phyloP scores from a whole-genome alignment of 495 filamentous ascomycete species.

The Sabuloglossum arenarium region DNA sequence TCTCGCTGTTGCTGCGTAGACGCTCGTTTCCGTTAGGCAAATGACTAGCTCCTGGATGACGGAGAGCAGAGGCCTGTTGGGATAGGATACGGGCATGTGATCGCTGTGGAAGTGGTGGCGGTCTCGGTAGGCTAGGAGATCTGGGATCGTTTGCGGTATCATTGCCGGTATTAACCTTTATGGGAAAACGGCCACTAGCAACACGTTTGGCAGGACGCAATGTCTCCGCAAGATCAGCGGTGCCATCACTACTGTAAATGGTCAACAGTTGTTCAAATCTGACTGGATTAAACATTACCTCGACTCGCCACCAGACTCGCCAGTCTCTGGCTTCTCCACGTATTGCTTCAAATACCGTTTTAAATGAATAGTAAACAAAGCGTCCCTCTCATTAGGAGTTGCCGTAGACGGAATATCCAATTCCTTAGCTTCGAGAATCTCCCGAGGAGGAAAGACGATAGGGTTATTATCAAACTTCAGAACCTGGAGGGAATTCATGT shows the following conservation, averaged over 20 bases:
- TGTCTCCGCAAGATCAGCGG: constrained; percentile 39
- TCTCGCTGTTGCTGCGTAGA: constrained; percentile 79
- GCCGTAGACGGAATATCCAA: constrained; percentile 6
- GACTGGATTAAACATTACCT: constrained; percentile 27
- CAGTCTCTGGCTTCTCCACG: constrained; percentile 25
- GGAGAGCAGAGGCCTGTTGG: constrained; percentile 37
- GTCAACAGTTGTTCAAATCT: constrained; percentile 2
- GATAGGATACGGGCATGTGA: constrained; percentile 65
- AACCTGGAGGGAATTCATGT: constrained; percentile 73
- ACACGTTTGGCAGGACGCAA: constrained; percentile 56
- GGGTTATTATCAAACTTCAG: constrained; percentile 79
- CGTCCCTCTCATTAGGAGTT: constrained; percentile 37
- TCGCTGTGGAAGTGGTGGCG: constrained; percentile 51
- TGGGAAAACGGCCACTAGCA: constrained; percentile 61
- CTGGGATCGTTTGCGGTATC: constrained; percentile 22
- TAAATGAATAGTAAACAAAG: constrained; percentile 45
- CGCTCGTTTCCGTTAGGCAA: constrained; percentile 55
- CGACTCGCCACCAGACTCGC: constrained; percentile 41
- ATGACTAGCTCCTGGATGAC: constrained; percentile 48
- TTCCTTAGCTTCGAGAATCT: constrained; percentile 26
- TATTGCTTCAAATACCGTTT: constrained; percentile 55
- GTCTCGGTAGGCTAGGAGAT: constrained; percentile 37
- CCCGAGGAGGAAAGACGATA: constrained; percentile 43
- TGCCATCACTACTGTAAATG: constrained; percentile 6
- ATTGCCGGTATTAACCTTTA: constrained; percentile 36